Conservation (phyloP, 2,329 filamentous ascomycete species). For the Aspergillus terreus region DNA sequence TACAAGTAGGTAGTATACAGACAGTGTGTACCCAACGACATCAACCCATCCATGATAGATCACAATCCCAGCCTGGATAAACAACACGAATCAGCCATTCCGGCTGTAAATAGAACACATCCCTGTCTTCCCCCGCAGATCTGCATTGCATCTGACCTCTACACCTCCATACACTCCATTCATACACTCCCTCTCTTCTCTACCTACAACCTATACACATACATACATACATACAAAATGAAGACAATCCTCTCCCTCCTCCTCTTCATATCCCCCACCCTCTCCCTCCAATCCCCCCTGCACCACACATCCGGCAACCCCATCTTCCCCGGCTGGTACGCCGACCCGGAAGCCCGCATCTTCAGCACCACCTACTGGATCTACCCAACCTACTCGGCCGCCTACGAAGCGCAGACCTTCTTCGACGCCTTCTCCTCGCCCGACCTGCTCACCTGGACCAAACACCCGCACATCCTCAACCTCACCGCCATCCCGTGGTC, state of each 20-base stretch:
- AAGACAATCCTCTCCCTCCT: constrained; percentile 1
- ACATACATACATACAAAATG: not conserved
- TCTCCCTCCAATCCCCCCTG: not conserved
- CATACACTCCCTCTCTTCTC: too few species aligned
- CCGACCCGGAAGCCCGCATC: constrained; percentile 49
- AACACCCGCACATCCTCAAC: constrained; percentile 44
- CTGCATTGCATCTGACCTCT: too few species aligned
- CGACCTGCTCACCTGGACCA: constrained; percentile 49
- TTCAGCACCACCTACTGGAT: constrained; percentile 48
- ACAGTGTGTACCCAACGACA: too few species aligned
- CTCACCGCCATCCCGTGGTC: constrained; percentile 43
- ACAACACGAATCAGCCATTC: too few species aligned
- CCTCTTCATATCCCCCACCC: not conserved
- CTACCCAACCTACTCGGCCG: constrained; percentile 45
- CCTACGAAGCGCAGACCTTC: constrained; percentile 48
- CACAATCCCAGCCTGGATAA: too few species aligned
- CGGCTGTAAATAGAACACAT: too few species aligned
- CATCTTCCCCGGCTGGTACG: constrained; percentile 50
- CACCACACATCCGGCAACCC: constrained; percentile 36
- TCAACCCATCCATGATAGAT: too few species aligned
- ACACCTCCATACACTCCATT: too few species aligned
- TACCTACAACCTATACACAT: not conserved
- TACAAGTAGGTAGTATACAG: too few species aligned
- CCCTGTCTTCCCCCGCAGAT: too few species aligned
- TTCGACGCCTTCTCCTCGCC: constrained; percentile 51